A percentile compares a stretch with the other conserved stretches of the same genome.
Conservation (phyloP, 2,329 filamentous ascomycete genomes). For the Hypoxylon sp. region DNA sequence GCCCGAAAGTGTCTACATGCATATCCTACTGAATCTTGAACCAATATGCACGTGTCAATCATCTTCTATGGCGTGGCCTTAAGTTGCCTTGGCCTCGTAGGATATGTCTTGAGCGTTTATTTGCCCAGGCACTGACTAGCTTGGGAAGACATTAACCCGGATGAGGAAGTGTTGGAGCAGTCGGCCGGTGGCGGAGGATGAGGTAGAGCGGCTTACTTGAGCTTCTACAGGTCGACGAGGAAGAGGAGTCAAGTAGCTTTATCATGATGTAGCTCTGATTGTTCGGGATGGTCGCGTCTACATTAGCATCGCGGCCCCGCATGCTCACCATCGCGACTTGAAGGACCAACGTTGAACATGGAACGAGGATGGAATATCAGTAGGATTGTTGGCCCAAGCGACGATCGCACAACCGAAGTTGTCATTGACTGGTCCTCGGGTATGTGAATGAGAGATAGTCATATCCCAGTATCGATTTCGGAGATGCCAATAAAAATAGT, state of each 20-base stretch:
- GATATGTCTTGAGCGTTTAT: conserved; percentile 51
- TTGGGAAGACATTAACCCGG: conserved; percentile 45
- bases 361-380: conserved; percentile 41
- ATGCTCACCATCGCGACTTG: conserved; percentile 26
- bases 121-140: conserved; percentile 42
- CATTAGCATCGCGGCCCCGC: conserved; percentile 33
- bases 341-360: conserved; percentile 37
- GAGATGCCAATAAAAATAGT: conserved; percentile 39
- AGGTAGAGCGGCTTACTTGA: conserved; percentile 29
- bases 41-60: conserved; percentile 48
- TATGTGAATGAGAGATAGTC: conserved; percentile 45
- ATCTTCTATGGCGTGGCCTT: conserved; percentile 49
- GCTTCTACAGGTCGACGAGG: conserved; percentile 27
- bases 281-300: conserved; percentile 37
- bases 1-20: conserved; percentile 39
- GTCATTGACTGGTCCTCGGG: conserved; percentile 45
- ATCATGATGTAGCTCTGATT: conserved; percentile 43
- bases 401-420: conserved; percentile 38
- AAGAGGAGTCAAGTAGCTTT: conserved; percentile 41
- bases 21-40: conserved; percentile 50
- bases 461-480: conserved; percentile 42
- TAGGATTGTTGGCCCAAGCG: conserved; percentile 44
- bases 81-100: conserved; percentile 51
- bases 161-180: conserved; percentile 51
- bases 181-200: conserved; percentile 38